phyloP scores from a whole-genome alignment of 2,329 filamentous ascomycete species.

The Grosmannia huntii region DNA sequence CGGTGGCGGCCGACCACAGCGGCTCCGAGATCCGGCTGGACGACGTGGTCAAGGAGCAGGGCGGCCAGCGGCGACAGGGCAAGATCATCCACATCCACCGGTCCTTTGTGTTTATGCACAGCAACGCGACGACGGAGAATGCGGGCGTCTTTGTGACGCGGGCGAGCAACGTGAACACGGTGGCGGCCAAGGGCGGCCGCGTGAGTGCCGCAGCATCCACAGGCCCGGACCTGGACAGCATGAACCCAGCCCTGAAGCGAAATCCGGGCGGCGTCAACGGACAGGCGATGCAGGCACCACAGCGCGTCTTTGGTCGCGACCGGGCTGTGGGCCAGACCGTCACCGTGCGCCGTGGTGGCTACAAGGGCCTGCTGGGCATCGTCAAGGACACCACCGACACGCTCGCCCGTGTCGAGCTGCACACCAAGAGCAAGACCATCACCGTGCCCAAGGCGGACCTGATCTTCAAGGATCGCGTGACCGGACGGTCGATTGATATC shows the following conservation, averaged over 20 bases:
- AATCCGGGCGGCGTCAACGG: conserved; percentile 43
- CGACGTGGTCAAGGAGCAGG: conserved; percentile 83
- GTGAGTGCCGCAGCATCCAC: conserved; percentile 34
- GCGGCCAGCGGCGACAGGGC: conserved; percentile 73
- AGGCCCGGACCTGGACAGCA: conserved; percentile 72
- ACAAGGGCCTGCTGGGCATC: conserved; percentile 88
- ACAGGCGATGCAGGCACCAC: conserved; percentile 49
- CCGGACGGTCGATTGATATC: conserved; percentile 66
- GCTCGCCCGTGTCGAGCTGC: conserved; percentile 79
- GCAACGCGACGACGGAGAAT: conserved; percentile 72
- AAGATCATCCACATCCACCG: conserved; percentile 90
- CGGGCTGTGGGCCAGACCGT: conserved; percentile 83
- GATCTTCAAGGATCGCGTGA: conserved; percentile 74
- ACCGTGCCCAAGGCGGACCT: conserved; percentile 71
- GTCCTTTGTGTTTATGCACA: conserved; percentile 83
- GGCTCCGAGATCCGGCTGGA: conserved; percentile 86
- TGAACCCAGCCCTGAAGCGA: conserved; percentile 82
- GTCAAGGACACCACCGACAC: conserved; percentile 88
- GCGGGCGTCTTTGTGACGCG: conserved; percentile 81
- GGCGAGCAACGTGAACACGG: conserved; percentile 72
- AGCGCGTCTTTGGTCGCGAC: conserved; percentile 68
- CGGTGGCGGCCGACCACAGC: conserved; percentile 83
- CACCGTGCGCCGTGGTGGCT: conserved; percentile 71
- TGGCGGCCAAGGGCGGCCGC: conserved; percentile 87
- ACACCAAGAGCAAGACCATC: conserved; percentile 87